Conservation (phyloP, 805 yeast genomes). For the Gaillardinia entomophila region DNA sequence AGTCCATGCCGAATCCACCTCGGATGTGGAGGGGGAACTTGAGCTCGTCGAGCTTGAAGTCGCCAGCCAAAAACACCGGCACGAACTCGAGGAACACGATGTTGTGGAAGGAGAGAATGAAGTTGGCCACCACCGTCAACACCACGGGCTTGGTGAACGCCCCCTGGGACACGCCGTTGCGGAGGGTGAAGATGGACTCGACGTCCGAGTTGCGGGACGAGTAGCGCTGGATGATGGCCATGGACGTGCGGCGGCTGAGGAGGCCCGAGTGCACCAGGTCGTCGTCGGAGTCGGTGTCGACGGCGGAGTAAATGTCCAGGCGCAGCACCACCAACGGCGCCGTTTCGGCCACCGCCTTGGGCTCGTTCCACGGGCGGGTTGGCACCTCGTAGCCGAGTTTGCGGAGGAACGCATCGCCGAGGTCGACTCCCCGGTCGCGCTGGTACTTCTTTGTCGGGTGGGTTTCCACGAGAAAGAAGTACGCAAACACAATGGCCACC, state of each 20-base stretch:
- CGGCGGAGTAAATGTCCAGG: neutral
- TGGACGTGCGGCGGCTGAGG: neutral
- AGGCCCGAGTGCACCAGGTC: neutral
- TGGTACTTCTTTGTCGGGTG: conserved; percentile 1
- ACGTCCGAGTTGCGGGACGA: neutral
- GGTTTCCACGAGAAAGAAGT: conserved; percentile 12
- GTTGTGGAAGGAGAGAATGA: conserved; percentile 41
- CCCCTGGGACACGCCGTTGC: conserved; percentile 3
- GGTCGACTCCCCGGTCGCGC: conserved; percentile 8
- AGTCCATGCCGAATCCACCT: conserved; percentile 49
- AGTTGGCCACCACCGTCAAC: conserved; percentile 28
- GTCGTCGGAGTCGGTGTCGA: neutral
- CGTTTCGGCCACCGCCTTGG: neutral
- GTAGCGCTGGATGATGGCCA: neutral
- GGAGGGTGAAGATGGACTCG: neutral
- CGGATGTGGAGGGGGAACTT: conserved; percentile 42
- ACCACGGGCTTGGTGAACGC: conserved; percentile 25
- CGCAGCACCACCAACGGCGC: neutral
- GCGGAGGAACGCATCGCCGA: conserved; percentile 9
- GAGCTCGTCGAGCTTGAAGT: conserved; percentile 16
- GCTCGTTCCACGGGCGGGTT: conserved; percentile 7
- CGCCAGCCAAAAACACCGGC: conserved; percentile 47
- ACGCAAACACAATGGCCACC: neutral
- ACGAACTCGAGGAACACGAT: conserved; percentile 49
- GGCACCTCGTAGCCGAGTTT: conserved; percentile 7